Evolutionary conservation across 139 green algal species (phyloP), one percentile per base, ranked within the genome.

Genomic region (Chlamydomonas applanata): DNA sequence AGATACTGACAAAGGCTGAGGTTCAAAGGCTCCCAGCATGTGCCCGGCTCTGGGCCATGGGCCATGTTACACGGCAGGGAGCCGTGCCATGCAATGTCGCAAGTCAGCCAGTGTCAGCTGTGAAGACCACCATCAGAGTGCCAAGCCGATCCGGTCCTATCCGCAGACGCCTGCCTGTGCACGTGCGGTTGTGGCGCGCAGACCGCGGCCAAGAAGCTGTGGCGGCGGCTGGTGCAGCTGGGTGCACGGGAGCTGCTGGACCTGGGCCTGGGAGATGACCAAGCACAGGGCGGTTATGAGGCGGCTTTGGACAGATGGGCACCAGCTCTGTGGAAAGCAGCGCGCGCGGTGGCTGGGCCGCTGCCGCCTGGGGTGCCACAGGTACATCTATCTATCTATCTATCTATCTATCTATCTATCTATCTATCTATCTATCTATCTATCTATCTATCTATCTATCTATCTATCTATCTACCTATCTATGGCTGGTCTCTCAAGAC

Each of bases 241-340:
- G 94, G 96, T 3, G 93, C 87, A 0, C 52, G 40, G 27, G 45
- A 71, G 22, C 34, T 95, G 25, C 27, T 94, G 40, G 78, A 88
- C 53, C 79, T 85, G 22, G 95, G 93, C 4, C 76, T 98, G 61
- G 95, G 95, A 1, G 94, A 99, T 75, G 95, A 98, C 77, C 90
- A 94, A 78, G 81, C 93, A 57, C 81, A 80, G 11, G 77, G 71
- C 69, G 96, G 95, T 4, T 95, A 97, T 80, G 94, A 98, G 56
- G 89, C 88, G 2, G 89, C 82, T 1, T 84, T 99, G 36, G 93
- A 98, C 78, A 78, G 88, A 19, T 99, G 95, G 95, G 82, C 97
- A 53, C 19, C 65, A 5, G 27, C 70, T 25, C 84, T 99, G 57
- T 99, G 94, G 93, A 1, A 22, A 1, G 33, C 33, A 11, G 61